These are phyloP conservation scores for Colletotrichum sidae DNA, from an alignment of 2,329 filamentous ascomycete species.

Conservation along the genomic window DNA sequence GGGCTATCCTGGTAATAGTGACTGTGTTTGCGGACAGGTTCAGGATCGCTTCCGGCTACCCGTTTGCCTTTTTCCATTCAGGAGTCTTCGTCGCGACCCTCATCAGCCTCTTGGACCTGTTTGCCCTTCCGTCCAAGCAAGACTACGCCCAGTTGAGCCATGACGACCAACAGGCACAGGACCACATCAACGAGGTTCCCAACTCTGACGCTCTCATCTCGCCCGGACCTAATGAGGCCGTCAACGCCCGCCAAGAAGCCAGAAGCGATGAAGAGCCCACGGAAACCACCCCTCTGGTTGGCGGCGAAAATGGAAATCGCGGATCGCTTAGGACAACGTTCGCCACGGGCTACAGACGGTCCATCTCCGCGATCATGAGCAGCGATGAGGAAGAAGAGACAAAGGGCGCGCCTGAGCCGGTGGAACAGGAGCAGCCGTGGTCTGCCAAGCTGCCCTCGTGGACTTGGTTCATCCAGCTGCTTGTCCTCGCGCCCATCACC, in stretches of 20 bases:
- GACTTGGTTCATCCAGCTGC: conserved; percentile 89
- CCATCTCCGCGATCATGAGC: conserved; percentile 49
- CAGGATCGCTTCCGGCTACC: conserved; percentile 81
- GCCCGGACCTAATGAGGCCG: conserved; percentile 52
- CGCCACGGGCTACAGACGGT: conserved; percentile 66
- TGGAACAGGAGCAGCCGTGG: conserved; percentile 86
- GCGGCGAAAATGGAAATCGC: conserved; percentile 47
- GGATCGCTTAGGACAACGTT: conserved; percentile 59
- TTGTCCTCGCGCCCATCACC: conserved; percentile 82
- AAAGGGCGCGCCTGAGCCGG: conserved; percentile 53
- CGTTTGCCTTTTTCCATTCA: conserved; percentile 83
- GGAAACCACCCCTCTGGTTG: conserved; percentile 64
- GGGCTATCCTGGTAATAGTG: conserved; percentile 76
- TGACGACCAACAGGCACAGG: conserved; percentile 58
- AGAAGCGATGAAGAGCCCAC: conserved; percentile 50
- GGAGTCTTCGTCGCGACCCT: conserved; percentile 79
- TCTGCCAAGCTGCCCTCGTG: conserved; percentile 81
- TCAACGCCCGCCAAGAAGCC: background rate
- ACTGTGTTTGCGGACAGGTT: conserved; percentile 83
- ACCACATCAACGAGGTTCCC: conserved; percentile 47
- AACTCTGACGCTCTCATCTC: conserved; percentile 52
- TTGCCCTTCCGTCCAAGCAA: conserved; percentile 78
- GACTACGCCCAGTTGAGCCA: conserved; percentile 72
- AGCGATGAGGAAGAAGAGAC: conserved; percentile 43
- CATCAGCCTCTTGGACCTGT: conserved; percentile 83